Conservation (phyloP, 2,329 filamentous ascomycete genomes). For the Fusarium illudens region DNA sequence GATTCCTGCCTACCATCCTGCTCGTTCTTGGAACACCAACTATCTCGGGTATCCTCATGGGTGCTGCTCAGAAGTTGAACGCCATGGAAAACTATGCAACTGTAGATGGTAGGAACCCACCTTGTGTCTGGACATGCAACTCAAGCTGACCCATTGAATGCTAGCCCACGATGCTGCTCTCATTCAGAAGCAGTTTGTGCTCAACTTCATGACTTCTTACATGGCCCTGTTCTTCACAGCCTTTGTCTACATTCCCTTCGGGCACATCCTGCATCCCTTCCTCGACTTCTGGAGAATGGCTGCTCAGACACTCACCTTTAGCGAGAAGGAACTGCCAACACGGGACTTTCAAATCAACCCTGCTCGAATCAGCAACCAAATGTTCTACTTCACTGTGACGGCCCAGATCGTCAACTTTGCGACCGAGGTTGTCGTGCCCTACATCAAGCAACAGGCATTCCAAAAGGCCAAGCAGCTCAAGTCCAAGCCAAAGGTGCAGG, state of each 20-base stretch:
- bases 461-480: constrained; percentile 82
- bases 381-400: constrained; percentile 96
- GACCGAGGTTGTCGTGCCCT: constrained; percentile 86
- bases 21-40: constrained; percentile 84
- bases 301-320: constrained; percentile 77
- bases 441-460: constrained; percentile 79
- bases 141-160: constrained; percentile 23
- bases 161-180: constrained; percentile 81
- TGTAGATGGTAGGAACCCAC: constrained; percentile 63
- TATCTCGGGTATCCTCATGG: constrained; percentile 77
- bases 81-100: constrained; percentile 94
- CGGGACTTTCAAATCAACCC: constrained; percentile 83
- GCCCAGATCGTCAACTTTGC: constrained; percentile 89
- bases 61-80: constrained; percentile 78
- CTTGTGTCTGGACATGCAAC: constrained; percentile 10
- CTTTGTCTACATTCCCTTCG: constrained; percentile 95
- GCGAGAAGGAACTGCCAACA: constrained; percentile 74
- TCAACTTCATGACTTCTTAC: constrained; percentile 97
- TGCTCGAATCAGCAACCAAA: constrained; percentile 83
- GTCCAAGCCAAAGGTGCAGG: constrained; percentile 59
- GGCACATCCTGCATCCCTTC: constrained; percentile 81
- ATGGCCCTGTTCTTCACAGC: constrained; percentile 91
- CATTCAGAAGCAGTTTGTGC: constrained; percentile 91
- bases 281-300: constrained; percentile 82
- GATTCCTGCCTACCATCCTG: constrained; percentile 87